Evolutionary conservation across 1,284 basidiomycete genomes (phyloP), one percentile per base, ranked within the genome.

Genomic region (Abortiporus biennis): DNA sequence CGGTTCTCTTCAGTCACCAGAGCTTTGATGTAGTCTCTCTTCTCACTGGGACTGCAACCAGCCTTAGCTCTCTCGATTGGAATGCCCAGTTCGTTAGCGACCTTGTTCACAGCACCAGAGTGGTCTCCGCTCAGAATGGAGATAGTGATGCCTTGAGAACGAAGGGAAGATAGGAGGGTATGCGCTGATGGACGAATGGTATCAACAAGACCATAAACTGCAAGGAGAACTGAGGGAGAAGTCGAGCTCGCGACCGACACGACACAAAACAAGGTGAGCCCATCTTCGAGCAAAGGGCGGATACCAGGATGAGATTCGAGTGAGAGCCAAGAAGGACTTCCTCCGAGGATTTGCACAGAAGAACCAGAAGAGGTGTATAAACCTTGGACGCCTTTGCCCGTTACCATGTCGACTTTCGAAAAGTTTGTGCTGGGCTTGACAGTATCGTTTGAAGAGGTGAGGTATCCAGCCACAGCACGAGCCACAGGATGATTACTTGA

Each of bases 121-220:
- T 75, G 67, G 58, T 83, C 78, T 0, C 78, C 78, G 38, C 71
- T 72, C 36, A 78, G 63, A 53, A 81, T 71, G 46, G 67, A 70
- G 16, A 74, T 60, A 6, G 63, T 54, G 38, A 69, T 64, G 11
- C 67, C 65, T 9, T 59, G 59, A 15, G 49, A 42, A 16, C 54
- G 47, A 22, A 80, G 68, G 8, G 53, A 47, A 4, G 54, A 43
- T 9, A 80, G 56, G 8, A 74, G 62, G 6, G 55, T 51, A 1
- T 43, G 38, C 0, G 77, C 63, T 45, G 72, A 71, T 0, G 67
- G 61, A 3, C 77, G 66, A 19, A 73, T 63, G 1, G 63, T 61
- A 54, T 80, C 77, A 12, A 69, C 59, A 20, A 78, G 65, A 2
- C 70, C 71, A 46, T 75, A 72, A 8, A 64, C 54, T 0, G 66